Base-by-base conservation (phyloP, 441 rosid species). In the Erodium chrysanthum region DNA sequence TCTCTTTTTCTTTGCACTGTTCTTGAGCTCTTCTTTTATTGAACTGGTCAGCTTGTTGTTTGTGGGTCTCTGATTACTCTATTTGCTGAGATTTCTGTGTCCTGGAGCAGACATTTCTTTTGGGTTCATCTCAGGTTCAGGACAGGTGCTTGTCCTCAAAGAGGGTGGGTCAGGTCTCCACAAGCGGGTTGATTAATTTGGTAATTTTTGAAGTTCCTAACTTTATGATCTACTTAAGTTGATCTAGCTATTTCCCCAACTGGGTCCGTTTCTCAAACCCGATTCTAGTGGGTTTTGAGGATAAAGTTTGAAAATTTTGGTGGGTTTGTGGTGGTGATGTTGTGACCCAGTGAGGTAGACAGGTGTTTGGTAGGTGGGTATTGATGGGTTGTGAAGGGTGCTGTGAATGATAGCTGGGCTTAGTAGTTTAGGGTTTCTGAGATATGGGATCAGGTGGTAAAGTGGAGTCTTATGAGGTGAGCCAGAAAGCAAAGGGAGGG, bases 71-170 rank as follows among this genome's bases (percentile, higher is more conserved):
- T 54, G 50, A 14, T 11, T 44, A 11, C 50, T 44, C 15, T 2
- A 20, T 18, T 20, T 54, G 6, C 61, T 54, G 31, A 72, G 69
- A 74, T 62, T 73, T 75, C 65, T 73, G 64, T 66, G 29, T 14
- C 71, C 37, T 70, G 37, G 63, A 70, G 72, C 69, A 74, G 61
- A 66, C 81, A 60, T 54, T 79, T 72, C 15, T 60, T 44, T 64
- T 72, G 77, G 70, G 70, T 65, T 70, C 66, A 66, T 65, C 75
- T 75, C 73, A 63, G 80, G 75, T 73, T 78, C 78, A 60, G 33
- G 33, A 29, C 40, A 33, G 40, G 40, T 33, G 40, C 40, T 33
- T 33, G 40, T 5, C 40, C 7, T 33, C 40, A 33, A 7, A 33
- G 40, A 33, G 40, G 40, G 40, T 33, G 40, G 40, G 40, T 54